Percentiles rank a stretch among this genome's conserved stretches.
Evolutionary conservation across 78 protist genomes (phyloP).

Genomic region (Salpingoeca rosetta): DNA sequence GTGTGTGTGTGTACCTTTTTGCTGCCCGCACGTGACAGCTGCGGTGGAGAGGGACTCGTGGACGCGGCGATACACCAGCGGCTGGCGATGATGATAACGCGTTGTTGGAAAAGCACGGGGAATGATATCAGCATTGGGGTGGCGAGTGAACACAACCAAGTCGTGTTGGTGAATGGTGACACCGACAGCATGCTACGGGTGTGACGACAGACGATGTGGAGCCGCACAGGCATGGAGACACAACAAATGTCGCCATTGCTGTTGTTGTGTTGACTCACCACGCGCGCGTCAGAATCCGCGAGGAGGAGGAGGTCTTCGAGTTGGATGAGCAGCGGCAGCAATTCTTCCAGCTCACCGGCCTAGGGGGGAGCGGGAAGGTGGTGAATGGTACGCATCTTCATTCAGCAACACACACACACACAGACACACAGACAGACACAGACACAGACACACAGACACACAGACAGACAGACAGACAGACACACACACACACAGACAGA

Average conservation of each 20-base stretch:
- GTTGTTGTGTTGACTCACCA: background rate
- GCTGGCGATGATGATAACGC: no score
- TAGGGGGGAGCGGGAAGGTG: background rate
- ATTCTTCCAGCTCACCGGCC: background rate
- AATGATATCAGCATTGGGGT: no score
- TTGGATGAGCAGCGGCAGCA: background rate
- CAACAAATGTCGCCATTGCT: background rate
- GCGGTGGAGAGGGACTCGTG: no score
- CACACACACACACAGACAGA: background rate
- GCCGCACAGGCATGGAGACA: background rate
- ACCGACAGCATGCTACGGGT: no score
- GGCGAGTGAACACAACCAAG: no score
- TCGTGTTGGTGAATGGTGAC: no score
- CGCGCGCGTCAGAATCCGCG: background rate
- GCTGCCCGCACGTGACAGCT: no score
- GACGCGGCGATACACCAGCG: no score
- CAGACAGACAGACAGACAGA: background rate
- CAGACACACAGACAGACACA: conserved; percentile 1
- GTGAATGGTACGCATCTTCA: background rate
- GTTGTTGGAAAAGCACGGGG: no score
- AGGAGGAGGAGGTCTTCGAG: background rate
- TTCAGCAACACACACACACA: conserved; percentile 3
- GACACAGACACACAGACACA: background rate
- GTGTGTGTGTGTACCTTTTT: no score
- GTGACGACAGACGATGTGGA: no score